Conservation (phyloP, 1,284 basidiomycete genomes). For the Ustilago hordei region DNA sequence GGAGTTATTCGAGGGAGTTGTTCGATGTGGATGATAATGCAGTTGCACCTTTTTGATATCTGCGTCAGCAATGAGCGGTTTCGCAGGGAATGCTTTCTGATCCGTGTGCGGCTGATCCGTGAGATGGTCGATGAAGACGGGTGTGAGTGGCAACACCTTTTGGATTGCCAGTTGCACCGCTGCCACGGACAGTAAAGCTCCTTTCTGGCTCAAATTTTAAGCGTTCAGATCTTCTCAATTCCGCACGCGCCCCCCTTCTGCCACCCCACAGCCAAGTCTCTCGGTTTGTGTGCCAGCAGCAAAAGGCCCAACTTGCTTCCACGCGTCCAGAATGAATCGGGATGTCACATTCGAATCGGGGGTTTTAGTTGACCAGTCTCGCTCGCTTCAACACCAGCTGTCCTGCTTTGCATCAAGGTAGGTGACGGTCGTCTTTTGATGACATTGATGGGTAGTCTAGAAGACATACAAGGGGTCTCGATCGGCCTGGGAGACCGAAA, state of each 20-base stretch:
- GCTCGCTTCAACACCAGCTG: neutral
- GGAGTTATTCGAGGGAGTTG: no score
- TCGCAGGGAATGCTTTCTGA: neutral
- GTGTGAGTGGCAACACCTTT: neutral
- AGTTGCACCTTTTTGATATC: no score
- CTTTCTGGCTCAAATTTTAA: neutral
- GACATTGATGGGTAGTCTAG: conserved; percentile 18
- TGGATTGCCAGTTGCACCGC: neutral
- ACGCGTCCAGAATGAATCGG: conserved; percentile 25
- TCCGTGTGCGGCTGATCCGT: neutral
- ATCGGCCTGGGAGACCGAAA: conserved; percentile 41
- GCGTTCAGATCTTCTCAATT: conserved; percentile 28
- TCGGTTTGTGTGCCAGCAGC: neutral
- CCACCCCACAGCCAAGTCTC: neutral
- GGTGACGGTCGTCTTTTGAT: neutral
- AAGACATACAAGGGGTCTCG: conserved; percentile 46
- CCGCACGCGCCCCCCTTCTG: neutral
- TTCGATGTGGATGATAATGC: no score
- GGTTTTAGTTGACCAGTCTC: neutral
- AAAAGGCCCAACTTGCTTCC: conserved; percentile 15
- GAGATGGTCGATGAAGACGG: neutral
- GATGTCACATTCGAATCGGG: neutral
- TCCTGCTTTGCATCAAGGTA: neutral
- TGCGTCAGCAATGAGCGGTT: neutral
- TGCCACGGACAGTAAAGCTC: conserved; percentile 17